Conservation (phyloP, 495 filamentous ascomycete genomes). For the Trichoderma erinaceum region DNA sequence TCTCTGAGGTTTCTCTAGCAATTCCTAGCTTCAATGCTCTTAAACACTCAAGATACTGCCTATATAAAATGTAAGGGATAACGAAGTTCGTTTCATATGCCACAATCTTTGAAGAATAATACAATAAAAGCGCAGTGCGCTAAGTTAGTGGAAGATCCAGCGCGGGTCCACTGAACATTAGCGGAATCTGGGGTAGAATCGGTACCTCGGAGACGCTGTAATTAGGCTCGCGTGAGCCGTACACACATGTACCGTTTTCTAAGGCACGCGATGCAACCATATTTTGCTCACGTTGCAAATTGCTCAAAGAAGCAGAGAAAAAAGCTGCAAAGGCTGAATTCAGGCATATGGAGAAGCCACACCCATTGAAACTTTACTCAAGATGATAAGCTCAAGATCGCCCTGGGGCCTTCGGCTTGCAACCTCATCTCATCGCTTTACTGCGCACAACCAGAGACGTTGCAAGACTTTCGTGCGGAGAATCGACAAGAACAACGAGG, state of each 20-base stretch:
- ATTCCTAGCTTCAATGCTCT: no score
- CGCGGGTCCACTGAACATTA: neutral
- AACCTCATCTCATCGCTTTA: neutral
- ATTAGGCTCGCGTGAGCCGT: constrained; percentile 4
- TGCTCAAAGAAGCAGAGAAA: neutral
- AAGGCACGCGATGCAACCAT: neutral
- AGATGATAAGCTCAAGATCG: neutral
- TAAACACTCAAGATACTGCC: no score
- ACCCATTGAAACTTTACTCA: neutral
- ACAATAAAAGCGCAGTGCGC: neutral
- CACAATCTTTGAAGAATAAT: neutral
- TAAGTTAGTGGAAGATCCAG: constrained; percentile 10
- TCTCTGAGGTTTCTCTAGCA: no score
- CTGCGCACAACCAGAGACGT: neutral
- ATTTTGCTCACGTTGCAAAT: neutral
- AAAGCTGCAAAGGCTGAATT: neutral
- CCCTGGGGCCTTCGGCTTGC: neutral
- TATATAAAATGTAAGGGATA: no score
- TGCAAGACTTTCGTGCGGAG: constrained; percentile 6
- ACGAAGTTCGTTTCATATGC: no score
- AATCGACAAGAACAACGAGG: constrained; percentile 12
- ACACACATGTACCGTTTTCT: neutral
- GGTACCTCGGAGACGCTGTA: constrained; percentile 2
- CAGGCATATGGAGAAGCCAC: neutral
- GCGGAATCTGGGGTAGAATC: constrained; percentile 5